A percentile compares a stretch with the other conserved stretches of the same genome.
phyloP scores from a whole-genome alignment of 371 early-diverging fungal species.

The Thermomucor indicae-seudaticae region DNA sequence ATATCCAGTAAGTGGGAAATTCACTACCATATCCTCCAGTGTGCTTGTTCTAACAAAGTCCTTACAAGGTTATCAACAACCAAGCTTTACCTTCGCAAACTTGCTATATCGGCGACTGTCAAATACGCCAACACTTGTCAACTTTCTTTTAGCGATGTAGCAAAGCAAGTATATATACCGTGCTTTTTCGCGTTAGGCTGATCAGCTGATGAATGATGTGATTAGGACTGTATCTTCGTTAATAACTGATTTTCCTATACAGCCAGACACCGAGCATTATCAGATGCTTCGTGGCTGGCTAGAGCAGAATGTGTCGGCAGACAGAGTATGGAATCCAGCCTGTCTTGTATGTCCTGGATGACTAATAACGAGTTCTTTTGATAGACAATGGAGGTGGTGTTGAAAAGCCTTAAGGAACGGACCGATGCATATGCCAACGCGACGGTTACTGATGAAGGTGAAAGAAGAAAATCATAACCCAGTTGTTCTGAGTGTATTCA shows the following conservation, averaged over 20 bases:
- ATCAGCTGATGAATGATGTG: too few relatives aligned
- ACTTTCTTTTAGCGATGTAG: constrained; percentile 41
- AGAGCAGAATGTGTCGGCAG: constrained; percentile 11
- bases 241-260: constrained; percentile 29
- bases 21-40: too few relatives aligned
- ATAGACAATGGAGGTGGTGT: background rate
- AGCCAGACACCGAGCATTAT: too few relatives aligned
- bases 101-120: constrained; percentile 23
- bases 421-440: constrained; percentile 19
- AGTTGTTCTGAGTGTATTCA: too few relatives aligned
- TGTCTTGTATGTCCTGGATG: background rate
- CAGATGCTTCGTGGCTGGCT: constrained; percentile 29
- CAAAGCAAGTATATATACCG: too few relatives aligned
- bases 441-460: too few relatives aligned
- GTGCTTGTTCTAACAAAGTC: too few relatives aligned
- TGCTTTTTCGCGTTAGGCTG: too few relatives aligned
- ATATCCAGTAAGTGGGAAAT: constrained; percentile 33
- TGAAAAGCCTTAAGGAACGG: constrained; percentile 17
- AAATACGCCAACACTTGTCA: constrained; percentile 14
- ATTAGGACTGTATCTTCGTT: constrained; percentile 37
- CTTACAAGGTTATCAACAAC: constrained; percentile 21
- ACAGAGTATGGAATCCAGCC: constrained; percentile 29
- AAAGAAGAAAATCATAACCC: too few relatives aligned
- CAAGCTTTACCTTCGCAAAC: constrained; percentile 31
- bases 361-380: background rate